A percentile compares a stretch with the other conserved stretches of the same genome.
phyloP scores from a whole-genome alignment of 2,329 filamentous ascomycete genomes.

The Aspergillus persii region DNA sequence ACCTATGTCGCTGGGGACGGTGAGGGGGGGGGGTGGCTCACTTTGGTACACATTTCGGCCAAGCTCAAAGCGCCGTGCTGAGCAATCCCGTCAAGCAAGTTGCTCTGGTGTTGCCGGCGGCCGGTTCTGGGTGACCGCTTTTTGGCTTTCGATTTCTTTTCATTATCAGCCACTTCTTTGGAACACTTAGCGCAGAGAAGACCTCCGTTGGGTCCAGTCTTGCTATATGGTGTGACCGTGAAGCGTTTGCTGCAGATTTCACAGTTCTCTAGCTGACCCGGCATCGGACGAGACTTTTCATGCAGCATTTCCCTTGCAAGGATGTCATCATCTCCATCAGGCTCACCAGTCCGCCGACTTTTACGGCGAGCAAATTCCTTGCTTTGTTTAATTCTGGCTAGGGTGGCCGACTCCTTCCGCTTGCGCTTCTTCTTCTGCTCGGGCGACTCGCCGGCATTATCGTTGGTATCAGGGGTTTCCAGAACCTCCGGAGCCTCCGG shows the following conservation, averaged over 20 bases:
- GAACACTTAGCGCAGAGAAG: constrained; percentile 82
- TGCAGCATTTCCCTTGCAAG: constrained; percentile 54
- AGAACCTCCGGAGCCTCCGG: constrained; percentile 31
- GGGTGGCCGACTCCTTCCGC: constrained; percentile 48
- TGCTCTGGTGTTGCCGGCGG: constrained; percentile 76
- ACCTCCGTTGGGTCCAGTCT: constrained; percentile 76
- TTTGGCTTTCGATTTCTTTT: constrained; percentile 57
- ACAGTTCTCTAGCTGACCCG: constrained; percentile 86
- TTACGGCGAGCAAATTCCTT: constrained; percentile 50
- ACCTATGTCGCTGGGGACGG: background rate
- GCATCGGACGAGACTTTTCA: constrained; percentile 58
- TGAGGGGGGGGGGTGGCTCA: constrained; percentile 16
- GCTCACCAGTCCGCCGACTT: constrained; percentile 41
- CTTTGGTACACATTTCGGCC: constrained; percentile 59
- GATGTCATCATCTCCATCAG: constrained; percentile 48
- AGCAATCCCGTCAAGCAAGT: constrained; percentile 71
- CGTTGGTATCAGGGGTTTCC: constrained; percentile 26
- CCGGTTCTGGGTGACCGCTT: constrained; percentile 56
- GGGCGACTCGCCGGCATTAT: constrained; percentile 40
- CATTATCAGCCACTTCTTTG: constrained; percentile 67
- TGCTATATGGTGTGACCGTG: constrained; percentile 86
- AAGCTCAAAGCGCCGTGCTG: constrained; percentile 44
- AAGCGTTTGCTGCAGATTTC: constrained; percentile 83
- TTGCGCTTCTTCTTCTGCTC: constrained; percentile 56
- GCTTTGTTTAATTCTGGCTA: constrained; percentile 49